These are phyloP conservation scores for Collybia nuda DNA, from an alignment of 768 basidiomycete genomes.

Conservation along the genomic window DNA sequence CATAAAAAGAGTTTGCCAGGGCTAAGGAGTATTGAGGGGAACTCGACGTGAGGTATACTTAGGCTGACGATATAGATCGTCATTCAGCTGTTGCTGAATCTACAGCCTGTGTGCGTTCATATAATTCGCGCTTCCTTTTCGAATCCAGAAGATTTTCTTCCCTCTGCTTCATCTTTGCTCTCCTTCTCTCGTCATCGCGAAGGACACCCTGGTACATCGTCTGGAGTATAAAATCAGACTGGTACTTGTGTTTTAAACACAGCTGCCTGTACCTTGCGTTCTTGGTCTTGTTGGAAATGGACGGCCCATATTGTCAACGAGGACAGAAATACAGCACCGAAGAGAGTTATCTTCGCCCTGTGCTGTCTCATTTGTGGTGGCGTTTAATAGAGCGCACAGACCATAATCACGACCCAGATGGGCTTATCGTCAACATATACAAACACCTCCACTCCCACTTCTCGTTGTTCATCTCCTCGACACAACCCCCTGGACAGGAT, in stretches of 20 bases:
- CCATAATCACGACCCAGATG: constrained; percentile 5
- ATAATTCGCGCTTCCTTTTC: constrained; percentile 59
- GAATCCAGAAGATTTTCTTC: constrained; percentile 65
- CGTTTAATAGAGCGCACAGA: constrained; percentile 35
- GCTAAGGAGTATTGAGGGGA: too few species aligned
- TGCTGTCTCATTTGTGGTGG: constrained; percentile 50
- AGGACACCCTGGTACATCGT: constrained; percentile 91
- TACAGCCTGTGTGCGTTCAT: constrained; percentile 52
- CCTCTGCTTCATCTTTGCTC: constrained; percentile 67
- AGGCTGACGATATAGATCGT: not conserved
- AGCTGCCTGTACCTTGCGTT: constrained; percentile 63
- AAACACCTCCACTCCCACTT: constrained; percentile 30
- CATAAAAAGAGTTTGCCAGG: too few species aligned
- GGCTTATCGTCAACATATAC: constrained; percentile 15
- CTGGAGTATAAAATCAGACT: constrained; percentile 36
- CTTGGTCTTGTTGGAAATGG: constrained; percentile 81
- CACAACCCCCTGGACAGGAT: constrained; percentile 9
- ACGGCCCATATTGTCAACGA: constrained; percentile 84
- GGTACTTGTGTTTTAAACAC: not conserved
- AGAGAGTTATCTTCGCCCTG: constrained; percentile 74
- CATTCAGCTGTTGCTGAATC: constrained; percentile 9
- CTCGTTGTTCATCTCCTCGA: constrained; percentile 11
- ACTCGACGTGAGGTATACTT: too few species aligned
- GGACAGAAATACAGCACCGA: constrained; percentile 60
- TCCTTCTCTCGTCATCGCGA: constrained; percentile 81